phyloP scores from a whole-genome alignment of 2,329 filamentous ascomycete genomes.

The Neurospora crassa region DNA sequence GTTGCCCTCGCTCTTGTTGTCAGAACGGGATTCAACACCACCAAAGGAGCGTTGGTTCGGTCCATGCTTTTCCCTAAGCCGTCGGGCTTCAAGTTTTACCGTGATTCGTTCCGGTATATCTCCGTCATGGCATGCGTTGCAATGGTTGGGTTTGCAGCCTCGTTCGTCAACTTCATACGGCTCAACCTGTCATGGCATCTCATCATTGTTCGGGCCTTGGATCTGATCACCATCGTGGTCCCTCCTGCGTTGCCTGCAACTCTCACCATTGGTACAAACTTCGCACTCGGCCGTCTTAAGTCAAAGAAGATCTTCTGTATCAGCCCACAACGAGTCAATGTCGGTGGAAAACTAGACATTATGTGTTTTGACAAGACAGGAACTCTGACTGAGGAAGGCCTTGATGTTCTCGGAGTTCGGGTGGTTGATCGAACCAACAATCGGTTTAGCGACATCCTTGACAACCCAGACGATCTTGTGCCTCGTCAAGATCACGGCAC shows the following conservation, averaged over 20 bases:
- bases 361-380: constrained; percentile 99
- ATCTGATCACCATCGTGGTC: constrained; percentile 95
- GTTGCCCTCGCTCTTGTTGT: constrained; percentile 87
- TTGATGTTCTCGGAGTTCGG: constrained; percentile 85
- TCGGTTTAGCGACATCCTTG: constrained; percentile 67
- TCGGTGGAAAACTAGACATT: constrained; percentile 89
- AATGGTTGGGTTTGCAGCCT: constrained; percentile 76
- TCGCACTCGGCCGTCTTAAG: constrained; percentile 78
- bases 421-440: constrained; percentile 56
- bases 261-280: constrained; percentile 91
- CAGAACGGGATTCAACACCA: constrained; percentile 93
- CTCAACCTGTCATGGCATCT: constrained; percentile 78
- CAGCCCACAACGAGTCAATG: constrained; percentile 92
- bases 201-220: constrained; percentile 83
- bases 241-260: constrained; percentile 91
- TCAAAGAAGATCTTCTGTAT: constrained; percentile 94
- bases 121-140: constrained; percentile 91
- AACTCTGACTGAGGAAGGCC: constrained; percentile 91
- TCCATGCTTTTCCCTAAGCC: constrained; percentile 99
- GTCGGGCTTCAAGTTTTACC: constrained; percentile 96
- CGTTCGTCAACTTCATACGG: constrained; percentile 86
- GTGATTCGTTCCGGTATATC: constrained; percentile 95
- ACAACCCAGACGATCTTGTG: constrained; percentile 51
- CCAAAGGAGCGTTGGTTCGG: constrained; percentile 87
- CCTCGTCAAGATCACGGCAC: constrained; percentile 23